Conservation (phyloP, 2,329 filamentous ascomycete species). For the Nemania diffusa region DNA sequence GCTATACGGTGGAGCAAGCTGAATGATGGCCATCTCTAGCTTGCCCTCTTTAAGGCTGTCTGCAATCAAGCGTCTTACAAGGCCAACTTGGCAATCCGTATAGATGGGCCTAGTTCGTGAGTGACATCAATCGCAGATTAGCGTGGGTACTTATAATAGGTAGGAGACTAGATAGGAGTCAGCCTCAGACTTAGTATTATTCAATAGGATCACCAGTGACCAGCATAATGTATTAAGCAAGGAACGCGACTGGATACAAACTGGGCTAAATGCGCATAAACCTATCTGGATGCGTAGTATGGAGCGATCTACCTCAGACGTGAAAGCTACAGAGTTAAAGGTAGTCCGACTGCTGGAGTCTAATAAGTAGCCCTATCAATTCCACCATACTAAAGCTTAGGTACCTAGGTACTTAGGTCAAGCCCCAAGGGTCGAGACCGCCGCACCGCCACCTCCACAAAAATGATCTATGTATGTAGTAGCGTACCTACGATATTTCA, state of each 20-base stretch:
- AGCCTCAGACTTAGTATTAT: not conserved
- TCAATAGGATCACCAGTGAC: no score
- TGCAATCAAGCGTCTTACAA: not conserved
- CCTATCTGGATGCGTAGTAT: no score
- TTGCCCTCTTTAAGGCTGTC: not conserved
- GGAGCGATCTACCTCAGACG: no score
- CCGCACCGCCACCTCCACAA: not conserved
- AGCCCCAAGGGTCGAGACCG: conserved; percentile 1
- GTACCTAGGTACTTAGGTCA: not conserved
- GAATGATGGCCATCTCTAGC: not conserved
- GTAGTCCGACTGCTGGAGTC: no score
- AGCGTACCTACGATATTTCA: not conserved
- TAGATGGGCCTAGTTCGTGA: conserved; percentile 5
- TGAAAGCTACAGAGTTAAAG: no score
- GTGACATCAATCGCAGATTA: conserved; percentile 1
- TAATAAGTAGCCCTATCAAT: no score
- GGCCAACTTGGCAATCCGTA: conserved; percentile 1
- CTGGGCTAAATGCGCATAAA: no score
- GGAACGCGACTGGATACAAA: no score
- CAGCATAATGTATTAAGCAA: no score
- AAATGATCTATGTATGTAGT: not conserved
- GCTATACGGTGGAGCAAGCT: conserved; percentile 2
- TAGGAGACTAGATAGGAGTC: no score
- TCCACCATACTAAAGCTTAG: no score
- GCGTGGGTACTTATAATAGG: not conserved